Evolutionary conservation across 2,329 filamentous ascomycete species (phyloP).

Genomic region (Ceratocystis cacaofunesta): DNA sequence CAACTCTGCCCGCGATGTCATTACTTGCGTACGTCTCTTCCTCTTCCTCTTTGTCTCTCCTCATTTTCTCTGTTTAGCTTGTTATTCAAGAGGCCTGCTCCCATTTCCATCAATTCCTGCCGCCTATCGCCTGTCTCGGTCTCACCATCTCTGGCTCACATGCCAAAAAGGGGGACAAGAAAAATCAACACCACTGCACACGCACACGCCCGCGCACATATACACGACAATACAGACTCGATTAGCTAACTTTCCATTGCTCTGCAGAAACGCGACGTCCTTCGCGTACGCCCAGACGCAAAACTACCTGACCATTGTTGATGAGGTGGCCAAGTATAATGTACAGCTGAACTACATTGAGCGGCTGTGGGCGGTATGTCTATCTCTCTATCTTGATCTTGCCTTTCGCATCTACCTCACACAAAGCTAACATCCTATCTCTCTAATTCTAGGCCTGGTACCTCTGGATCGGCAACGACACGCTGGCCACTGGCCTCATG

Average conservation of each 20-base stretch:
- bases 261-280: constrained; percentile 36
- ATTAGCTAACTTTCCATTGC: constrained; percentile 4
- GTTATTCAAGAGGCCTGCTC: too few relatives aligned
- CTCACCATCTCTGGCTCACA: too few relatives aligned
- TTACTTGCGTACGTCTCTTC: constrained; percentile 15
- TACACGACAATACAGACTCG: neutral
- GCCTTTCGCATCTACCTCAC: neutral
- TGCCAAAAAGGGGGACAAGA: too few relatives aligned
- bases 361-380: constrained; percentile 68
- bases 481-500: constrained; percentile 91
- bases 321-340: constrained; percentile 57
- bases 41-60: neutral
- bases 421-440: constrained; percentile 14
- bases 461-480: constrained; percentile 94
- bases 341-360: constrained; percentile 75
- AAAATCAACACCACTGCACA: too few relatives aligned
- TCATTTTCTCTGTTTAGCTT: neutral
- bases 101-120: too few relatives aligned
- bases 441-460: constrained; percentile 56
- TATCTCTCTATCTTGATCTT: neutral
- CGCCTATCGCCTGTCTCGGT: too few relatives aligned
- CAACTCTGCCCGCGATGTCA: constrained; percentile 10
- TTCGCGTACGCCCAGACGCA: constrained; percentile 32
- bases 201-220: too few relatives aligned
- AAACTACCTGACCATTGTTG: constrained; percentile 42